phyloP scores from a whole-genome alignment of 2,329 filamentous ascomycete species.

The Arthrinium phaeospermum region DNA sequence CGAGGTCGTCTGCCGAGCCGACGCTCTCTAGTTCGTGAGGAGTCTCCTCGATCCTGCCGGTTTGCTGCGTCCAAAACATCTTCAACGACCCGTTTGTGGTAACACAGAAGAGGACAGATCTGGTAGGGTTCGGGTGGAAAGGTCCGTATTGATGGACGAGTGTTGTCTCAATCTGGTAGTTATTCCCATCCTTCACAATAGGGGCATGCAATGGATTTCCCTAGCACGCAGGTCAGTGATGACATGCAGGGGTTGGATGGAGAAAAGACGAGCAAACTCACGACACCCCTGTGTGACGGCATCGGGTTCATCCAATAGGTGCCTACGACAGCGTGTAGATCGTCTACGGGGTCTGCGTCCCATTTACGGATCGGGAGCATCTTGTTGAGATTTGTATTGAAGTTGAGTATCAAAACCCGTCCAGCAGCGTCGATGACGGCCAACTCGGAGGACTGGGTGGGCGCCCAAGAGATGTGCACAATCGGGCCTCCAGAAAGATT shows the following conservation, averaged over 20 bases:
- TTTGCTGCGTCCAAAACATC: conserved; percentile 79
- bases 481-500: conserved; percentile 70
- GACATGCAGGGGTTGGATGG: conserved; percentile 3
- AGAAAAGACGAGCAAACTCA: conserved; percentile 36
- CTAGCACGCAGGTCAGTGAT: conserved; percentile 35
- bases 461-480: conserved; percentile 83
- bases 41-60: conserved; percentile 73
- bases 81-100: conserved; percentile 76
- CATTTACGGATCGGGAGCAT: conserved; percentile 67
- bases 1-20: conserved; percentile 72
- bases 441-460: conserved; percentile 75
- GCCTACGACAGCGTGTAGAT: conserved; percentile 79
- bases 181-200: conserved; percentile 63
- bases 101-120: conserved; percentile 77
- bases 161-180: conserved; percentile 71
- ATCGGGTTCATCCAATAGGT: conserved; percentile 81
- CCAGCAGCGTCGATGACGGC: conserved; percentile 83
- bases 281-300: conserved; percentile 44
- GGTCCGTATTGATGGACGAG: conserved; percentile 55
- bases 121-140: conserved; percentile 72
- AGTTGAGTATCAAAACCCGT: conserved; percentile 75
- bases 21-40: conserved; percentile 77
- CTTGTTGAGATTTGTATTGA: conserved; percentile 75
- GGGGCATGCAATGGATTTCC: conserved; percentile 62
- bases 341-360: conserved; percentile 72